A percentile compares a stretch with the other conserved stretches of the same genome.
Conservation (phyloP, 2,329 filamentous ascomycete genomes). For the Eutypella sp. region DNA sequence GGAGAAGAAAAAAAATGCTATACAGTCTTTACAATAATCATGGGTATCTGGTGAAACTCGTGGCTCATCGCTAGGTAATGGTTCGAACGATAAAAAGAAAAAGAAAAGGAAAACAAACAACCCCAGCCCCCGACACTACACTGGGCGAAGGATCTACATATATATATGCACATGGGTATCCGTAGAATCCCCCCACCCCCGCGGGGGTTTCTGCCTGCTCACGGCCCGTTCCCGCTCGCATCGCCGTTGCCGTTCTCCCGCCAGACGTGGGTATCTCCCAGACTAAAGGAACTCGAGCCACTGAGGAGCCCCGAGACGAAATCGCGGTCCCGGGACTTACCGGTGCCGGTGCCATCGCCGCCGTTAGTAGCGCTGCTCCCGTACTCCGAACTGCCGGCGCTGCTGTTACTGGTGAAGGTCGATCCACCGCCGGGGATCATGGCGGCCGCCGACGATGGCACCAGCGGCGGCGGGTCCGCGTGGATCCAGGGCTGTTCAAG, state of each 20-base stretch:
- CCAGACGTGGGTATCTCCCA: constrained; percentile 26
- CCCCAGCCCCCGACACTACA: no score
- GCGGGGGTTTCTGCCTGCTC: neutral
- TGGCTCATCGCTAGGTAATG: no score
- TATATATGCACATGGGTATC: neutral
- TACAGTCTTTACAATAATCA: no score
- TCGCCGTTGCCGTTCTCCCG: constrained; percentile 21
- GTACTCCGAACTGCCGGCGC: constrained; percentile 1
- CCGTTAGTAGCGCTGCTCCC: constrained; percentile 3
- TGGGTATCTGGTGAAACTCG: no score
- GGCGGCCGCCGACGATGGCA: no score
- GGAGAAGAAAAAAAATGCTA: no score
- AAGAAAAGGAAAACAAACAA: no score
- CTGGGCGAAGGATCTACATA: no score
- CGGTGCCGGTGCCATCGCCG: neutral
- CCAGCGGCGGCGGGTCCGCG: constrained; percentile 40
- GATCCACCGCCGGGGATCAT: no score
- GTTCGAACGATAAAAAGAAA: no score
- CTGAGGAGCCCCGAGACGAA: constrained; percentile 13
- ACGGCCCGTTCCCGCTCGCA: constrained; percentile 13
- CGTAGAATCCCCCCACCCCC: no score
- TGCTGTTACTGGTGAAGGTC: constrained; percentile 6
- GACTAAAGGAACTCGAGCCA: constrained; percentile 24
- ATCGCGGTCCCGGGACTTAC: no score
- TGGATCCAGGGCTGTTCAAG: constrained; percentile 70